These are phyloP conservation scores for Pichia kluyveri DNA, from an alignment of 805 yeast species.

Conservation along the genomic window DNA sequence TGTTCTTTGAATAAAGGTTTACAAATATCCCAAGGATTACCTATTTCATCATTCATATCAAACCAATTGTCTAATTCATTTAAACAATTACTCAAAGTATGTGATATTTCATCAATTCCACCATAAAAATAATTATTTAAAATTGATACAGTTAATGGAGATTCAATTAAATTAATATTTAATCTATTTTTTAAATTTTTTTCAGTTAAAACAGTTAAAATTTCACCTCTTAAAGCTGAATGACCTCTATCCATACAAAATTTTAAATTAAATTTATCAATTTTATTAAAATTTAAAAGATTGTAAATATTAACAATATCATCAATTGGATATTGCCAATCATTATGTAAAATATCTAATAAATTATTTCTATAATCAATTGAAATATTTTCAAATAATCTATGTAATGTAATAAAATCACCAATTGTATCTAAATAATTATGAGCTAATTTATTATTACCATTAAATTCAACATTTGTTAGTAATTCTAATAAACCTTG, in stretches of 20 bases:
- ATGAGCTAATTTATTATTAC: conserved; percentile 42
- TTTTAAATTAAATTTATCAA: conserved; percentile 27
- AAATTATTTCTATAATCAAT: conserved; percentile 2
- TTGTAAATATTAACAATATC: conserved; percentile 35
- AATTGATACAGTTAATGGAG: conserved; percentile 36
- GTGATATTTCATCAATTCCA: conserved; percentile 40
- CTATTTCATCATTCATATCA: conserved; percentile 11
- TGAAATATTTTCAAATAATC: conserved; percentile 25
- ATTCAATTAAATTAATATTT: conserved; percentile 16
- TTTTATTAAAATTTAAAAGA: conserved; percentile 26
- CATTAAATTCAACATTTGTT: conserved; percentile 45
- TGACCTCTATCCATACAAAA: conserved; percentile 50
- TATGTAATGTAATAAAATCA: conserved; percentile 42
- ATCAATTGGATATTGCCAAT: conserved; percentile 35
- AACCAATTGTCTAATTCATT: conserved; percentile 35
- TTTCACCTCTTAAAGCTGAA: conserved; percentile 41
- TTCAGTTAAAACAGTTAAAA: conserved; percentile 14
- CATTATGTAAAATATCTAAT: conserved; percentile 18
- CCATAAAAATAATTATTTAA: conserved; percentile 44
- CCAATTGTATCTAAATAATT: conserved; percentile 53
- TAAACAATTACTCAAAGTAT: conserved; percentile 32
- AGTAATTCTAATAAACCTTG: conserved; percentile 49
- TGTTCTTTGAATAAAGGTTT: conserved; percentile 8
- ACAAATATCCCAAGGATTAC: conserved; percentile 29
- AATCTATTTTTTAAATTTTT: conserved; percentile 5